Conservation (phyloP, 352 stramenopile genomes). For the Globisporangium canariense region DNA sequence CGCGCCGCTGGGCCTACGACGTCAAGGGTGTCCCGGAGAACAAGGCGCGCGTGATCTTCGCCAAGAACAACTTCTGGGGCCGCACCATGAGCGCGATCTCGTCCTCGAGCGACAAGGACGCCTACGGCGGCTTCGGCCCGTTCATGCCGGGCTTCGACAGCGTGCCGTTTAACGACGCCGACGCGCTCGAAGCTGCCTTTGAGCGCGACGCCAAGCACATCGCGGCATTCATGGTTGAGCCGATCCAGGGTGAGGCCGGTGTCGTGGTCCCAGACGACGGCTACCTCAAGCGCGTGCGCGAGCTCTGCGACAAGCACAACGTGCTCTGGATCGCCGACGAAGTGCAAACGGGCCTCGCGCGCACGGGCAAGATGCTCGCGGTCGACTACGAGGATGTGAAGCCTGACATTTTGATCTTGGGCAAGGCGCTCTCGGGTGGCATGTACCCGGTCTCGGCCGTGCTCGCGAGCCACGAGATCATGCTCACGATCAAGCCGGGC, state of each 20-base stretch:
- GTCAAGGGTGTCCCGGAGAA: conserved; percentile 95
- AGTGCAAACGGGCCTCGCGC: conserved; percentile 96
- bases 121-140: conserved; percentile 92
- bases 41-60: conserved; percentile 93
- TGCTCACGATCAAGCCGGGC: conserved; percentile 97
- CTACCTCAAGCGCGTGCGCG: conserved; percentile 90
- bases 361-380: conserved; percentile 96
- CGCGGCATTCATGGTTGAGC: conserved; percentile 99
- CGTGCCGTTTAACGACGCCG: conserved; percentile 93
- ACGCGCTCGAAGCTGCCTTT: conserved; percentile 78
- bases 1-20: conserved; percentile 96
- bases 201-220: conserved; percentile 87
- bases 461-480: conserved; percentile 95
- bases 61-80: conserved; percentile 99
- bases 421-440: conserved; percentile 95
- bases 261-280: conserved; percentile 97
- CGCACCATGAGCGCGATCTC: conserved; percentile 97
- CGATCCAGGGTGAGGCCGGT: conserved; percentile 98
- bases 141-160: conserved; percentile 97
- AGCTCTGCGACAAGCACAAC: conserved; percentile 97
- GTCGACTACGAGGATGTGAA: conserved; percentile 96
- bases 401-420: conserved; percentile 98
- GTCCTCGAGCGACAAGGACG: conserved; percentile 89
- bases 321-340: conserved; percentile 99
- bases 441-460: conserved; percentile 98